Conservation (phyloP, 2,329 filamentous ascomycete genomes). For the Clonostachys byssicola region DNA sequence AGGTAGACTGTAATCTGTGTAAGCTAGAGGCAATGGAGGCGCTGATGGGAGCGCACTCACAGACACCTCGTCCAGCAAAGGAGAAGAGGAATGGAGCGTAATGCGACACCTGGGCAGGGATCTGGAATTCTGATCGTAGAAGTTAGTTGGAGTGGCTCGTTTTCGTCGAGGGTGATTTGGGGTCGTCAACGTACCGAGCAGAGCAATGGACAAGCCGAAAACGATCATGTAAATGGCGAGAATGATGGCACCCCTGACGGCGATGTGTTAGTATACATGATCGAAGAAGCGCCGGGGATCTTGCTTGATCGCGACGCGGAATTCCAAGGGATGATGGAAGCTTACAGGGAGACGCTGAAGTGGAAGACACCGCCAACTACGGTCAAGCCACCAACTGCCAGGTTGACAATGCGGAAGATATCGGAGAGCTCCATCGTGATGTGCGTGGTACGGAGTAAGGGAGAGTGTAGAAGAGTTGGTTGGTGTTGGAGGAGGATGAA, state of each 20-base stretch:
- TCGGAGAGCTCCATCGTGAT: conserved; percentile 83
- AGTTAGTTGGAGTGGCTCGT: neutral
- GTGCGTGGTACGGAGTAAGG: no score
- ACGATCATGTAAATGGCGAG: conserved; percentile 84
- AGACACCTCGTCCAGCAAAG: conserved; percentile 90
- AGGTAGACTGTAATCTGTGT: conserved; percentile 72
- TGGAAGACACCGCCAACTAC: conserved; percentile 76
- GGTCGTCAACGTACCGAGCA: conserved; percentile 44
- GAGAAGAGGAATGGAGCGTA: conserved; percentile 98
- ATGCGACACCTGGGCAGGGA: conserved; percentile 85
- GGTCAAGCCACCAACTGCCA: conserved; percentile 83
- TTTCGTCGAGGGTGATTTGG: neutral
- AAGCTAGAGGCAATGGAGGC: neutral
- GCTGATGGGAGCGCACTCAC: conserved; percentile 50
- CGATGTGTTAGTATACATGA: neutral
- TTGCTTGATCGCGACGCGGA: no score
- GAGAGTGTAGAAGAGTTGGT: no score
- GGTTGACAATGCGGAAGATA: conserved; percentile 90
- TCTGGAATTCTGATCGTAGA: conserved; percentile 70
- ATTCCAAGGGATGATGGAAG: conserved; percentile 8
- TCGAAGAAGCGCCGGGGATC: neutral
- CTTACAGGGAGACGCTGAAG: conserved; percentile 64
- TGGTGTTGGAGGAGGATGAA: no score
- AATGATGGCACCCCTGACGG: conserved; percentile 49
- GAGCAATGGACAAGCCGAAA: conserved; percentile 76